Base-by-base conservation (phyloP, 352 stramenopile species). In the Thalassiosira livingstoniorum region DNA sequence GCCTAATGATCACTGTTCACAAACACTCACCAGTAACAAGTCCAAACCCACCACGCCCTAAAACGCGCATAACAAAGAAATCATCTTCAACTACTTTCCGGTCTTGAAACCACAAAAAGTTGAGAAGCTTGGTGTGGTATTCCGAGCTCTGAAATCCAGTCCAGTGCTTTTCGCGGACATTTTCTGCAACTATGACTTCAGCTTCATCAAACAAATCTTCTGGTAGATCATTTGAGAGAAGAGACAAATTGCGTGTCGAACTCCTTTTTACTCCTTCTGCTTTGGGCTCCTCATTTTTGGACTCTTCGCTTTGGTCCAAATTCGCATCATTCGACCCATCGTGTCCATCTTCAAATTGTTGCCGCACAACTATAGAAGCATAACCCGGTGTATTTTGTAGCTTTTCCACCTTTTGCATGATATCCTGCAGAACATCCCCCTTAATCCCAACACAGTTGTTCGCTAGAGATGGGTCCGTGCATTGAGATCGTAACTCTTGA, bases 21-120 rank as follows among this genome's bases (percentile, higher is more conserved):
- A 18, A 54, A 60, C 21, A 86, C 90, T 82, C 79, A 93, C 96
- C 97, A 87, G 97, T 98, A 31, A 99, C 97, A 89, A 98, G 96
- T 55, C 97, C 97, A 82, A 99, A 99, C 23, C 97, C 97, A 55
- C 97, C 97, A 62, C 97, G 92, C 27, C 97, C 97, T 29, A 99
- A 91, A 54, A 98, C 94, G 61, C 97, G 93, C 78, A 99, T 97
- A 23, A 98, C 85, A 42, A 96, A 97, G 80, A 99, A 99, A 78
- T 99, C 97, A 45, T 98, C 95, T 76, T 98, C 96, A 23, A 93
- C 94, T 25, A 99, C 93, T 51, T 90, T 92, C 37, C 93, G 90
- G 77, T 97, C 96, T 86, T 97, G 92, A 63, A 98, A 86, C 78
- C 94, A 98, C 37, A 98, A 76, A 77, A 98, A 98, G n/a, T 95